phyloP scores from a whole-genome alignment of 176 grass and related monocot species.

The bread wheat (Triticum aestivum) region DNA sequence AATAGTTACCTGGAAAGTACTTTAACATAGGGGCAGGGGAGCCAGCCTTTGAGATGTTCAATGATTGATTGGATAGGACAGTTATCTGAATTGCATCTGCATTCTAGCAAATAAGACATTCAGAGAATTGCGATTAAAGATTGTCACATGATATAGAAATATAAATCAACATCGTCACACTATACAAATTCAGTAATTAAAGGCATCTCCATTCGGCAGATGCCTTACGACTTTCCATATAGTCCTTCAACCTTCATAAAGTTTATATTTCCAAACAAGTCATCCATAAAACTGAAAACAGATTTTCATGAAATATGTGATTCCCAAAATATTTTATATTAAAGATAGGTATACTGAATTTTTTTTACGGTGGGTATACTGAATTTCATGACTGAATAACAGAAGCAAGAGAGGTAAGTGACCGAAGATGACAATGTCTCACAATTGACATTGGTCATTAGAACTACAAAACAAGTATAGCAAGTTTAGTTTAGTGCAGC shows the following conservation, averaged over 20 bases:
- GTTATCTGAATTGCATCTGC: conserved; percentile 78
- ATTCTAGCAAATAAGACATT: conserved; percentile 64
- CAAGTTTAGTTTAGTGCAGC: conserved; percentile 12
- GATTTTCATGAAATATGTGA: not conserved
- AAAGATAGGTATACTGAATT: not conserved
- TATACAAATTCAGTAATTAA: not conserved
- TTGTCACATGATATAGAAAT: not conserved
- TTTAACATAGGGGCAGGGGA: conserved; percentile 57
- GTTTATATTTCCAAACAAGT: conserved; percentile 9
- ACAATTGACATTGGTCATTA: not conserved
- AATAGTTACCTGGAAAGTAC: conserved; percentile 74
- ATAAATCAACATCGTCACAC: not conserved
- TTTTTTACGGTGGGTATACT: not conserved
- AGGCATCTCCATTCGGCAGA: not conserved
- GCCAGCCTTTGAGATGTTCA: conserved; percentile 39
- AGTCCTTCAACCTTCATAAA: not conserved
- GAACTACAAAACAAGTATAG: not conserved
- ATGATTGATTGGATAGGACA: conserved; percentile 67
- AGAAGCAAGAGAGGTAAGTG: conserved; percentile 9
- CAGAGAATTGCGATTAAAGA: conserved; percentile 24
- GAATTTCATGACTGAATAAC: conserved; percentile 14
- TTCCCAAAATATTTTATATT: not conserved
- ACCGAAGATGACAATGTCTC: not conserved
- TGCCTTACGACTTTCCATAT: not conserved
- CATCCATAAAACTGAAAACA: not conserved